These are phyloP conservation scores for Amanita jacksonii DNA, from an alignment of 768 basidiomycete genomes.

Conservation along the genomic window DNA sequence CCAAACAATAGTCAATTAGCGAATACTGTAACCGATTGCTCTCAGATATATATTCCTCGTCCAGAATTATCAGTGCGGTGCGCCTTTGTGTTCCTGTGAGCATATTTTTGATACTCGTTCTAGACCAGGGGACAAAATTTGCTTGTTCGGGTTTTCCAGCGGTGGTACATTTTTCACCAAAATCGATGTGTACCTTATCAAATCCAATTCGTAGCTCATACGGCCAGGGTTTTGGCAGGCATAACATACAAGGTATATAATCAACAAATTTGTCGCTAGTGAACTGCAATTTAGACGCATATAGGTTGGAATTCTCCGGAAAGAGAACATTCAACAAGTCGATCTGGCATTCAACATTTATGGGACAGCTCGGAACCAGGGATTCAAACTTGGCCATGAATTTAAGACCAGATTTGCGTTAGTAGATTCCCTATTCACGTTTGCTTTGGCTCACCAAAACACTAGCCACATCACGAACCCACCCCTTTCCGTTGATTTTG, in stretches of 20 bases:
- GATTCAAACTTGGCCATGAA: constrained; percentile 21
- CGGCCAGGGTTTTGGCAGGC: constrained; percentile 13
- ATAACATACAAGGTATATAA: constrained; percentile 13
- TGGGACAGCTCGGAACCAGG: constrained; percentile 17
- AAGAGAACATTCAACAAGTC: constrained; percentile 10
- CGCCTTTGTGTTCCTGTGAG: too few relatives aligned
- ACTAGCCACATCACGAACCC: too few relatives aligned
- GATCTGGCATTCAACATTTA: constrained; percentile 25
- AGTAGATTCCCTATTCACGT: too few relatives aligned
- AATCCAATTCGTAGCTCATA: constrained; percentile 1
- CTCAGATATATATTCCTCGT: constrained; percentile 5
- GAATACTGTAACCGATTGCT: too few relatives aligned
- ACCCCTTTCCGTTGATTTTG: constrained; percentile 21
- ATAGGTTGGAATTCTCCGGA: constrained; percentile 15
- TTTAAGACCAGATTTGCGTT: constrained; percentile 22
- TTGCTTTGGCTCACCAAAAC: too few relatives aligned
- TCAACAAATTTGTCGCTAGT: neutral
- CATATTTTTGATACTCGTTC: neutral
- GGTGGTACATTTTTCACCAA: neutral
- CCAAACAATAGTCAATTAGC: neutral
- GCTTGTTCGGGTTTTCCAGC: too few relatives aligned
- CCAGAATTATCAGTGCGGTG: constrained; percentile 4
- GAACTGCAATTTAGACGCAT: constrained; percentile 5
- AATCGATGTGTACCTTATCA: neutral
- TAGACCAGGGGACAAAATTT: too few relatives aligned